Evolutionary conservation across 768 basidiomycete species (phyloP).

Genomic region (Pulveroboletus sp.): DNA sequence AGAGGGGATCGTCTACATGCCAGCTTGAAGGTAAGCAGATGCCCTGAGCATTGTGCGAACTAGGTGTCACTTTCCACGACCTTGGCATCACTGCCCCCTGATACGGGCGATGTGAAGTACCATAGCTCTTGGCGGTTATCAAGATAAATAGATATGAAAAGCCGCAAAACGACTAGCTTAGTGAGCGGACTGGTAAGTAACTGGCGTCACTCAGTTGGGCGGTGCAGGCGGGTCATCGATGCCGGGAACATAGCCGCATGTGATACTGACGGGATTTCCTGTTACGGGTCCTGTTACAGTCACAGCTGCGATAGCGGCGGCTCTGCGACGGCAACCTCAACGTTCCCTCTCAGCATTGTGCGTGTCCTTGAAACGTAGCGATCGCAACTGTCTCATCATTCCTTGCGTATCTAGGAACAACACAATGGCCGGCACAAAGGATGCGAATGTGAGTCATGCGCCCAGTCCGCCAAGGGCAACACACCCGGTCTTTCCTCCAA

Average conservation of each 20-base stretch:
- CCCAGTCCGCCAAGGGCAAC: constrained; percentile 23
- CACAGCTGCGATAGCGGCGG: background rate
- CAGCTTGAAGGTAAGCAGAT: background rate
- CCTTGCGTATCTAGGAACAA: constrained; percentile 1
- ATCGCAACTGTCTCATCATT: background rate
- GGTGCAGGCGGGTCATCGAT: no score
- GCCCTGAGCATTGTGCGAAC: background rate
- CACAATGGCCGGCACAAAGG: constrained; percentile 26
- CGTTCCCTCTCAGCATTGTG: background rate
- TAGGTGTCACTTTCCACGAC: background rate
- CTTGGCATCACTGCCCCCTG: constrained; percentile 5
- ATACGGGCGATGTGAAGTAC: no score
- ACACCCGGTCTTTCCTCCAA: background rate
- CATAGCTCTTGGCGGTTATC: no score
- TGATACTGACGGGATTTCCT: constrained; percentile 9
- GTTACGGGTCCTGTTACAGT: constrained; percentile 3
- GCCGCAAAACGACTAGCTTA: no score
- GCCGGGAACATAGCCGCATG: background rate
- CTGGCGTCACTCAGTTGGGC: no score
- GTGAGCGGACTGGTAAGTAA: no score
- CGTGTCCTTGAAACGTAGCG: constrained; percentile 1
- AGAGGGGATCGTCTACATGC: no score
- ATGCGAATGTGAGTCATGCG: constrained; percentile 28
- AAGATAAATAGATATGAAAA: no score
- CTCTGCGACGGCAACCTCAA: constrained; percentile 8